A percentile compares a stretch with the other conserved stretches of the same genome.
Evolutionary conservation across 331 rosid genomes (phyloP).

Genomic region (Acacia concinna): DNA sequence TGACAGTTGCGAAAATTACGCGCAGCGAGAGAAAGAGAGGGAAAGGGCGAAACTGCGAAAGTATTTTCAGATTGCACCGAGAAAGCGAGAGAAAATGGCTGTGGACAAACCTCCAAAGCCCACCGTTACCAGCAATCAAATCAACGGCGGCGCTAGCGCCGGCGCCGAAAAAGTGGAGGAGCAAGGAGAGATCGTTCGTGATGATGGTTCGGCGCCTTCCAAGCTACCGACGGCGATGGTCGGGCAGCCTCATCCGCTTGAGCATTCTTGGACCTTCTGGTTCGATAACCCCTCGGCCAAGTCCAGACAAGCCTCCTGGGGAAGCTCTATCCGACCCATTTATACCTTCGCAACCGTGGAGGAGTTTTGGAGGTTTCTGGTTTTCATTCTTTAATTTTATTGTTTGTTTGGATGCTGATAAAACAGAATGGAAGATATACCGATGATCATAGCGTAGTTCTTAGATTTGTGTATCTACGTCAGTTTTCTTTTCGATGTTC

Average conservation of each 20-base stretch:
- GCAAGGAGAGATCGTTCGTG: constrained; percentile 80
- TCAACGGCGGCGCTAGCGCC: constrained; percentile 21
- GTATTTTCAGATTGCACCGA: not conserved
- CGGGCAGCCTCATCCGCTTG: constrained; percentile 62
- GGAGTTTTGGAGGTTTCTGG: constrained; percentile 78
- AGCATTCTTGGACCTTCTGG: constrained; percentile 96
- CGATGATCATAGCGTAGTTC: not conserved
- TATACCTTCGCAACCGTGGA: constrained; percentile 81
- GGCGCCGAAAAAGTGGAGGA: constrained; percentile 55
- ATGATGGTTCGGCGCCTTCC: constrained; percentile 47
- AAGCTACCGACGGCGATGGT: constrained; percentile 38
- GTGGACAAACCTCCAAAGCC: constrained; percentile 56
- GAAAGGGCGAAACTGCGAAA: not conserved
- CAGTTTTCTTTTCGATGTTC: not conserved
- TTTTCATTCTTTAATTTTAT: not conserved
- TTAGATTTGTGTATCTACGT: not conserved
- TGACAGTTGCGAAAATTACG: not conserved
- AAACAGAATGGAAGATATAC: not conserved
- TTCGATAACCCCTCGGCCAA: constrained; percentile 68
- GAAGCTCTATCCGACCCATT: constrained; percentile 68
- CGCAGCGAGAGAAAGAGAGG: not conserved
- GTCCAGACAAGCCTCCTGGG: constrained; percentile 70
- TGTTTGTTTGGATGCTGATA: not conserved
- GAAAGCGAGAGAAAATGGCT: constrained; percentile 38
- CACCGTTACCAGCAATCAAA: constrained; percentile 41